These are phyloP conservation scores for Oryza coarctata DNA, from an alignment of 176 grass and related monocot genomes.

Conservation along the genomic window DNA sequence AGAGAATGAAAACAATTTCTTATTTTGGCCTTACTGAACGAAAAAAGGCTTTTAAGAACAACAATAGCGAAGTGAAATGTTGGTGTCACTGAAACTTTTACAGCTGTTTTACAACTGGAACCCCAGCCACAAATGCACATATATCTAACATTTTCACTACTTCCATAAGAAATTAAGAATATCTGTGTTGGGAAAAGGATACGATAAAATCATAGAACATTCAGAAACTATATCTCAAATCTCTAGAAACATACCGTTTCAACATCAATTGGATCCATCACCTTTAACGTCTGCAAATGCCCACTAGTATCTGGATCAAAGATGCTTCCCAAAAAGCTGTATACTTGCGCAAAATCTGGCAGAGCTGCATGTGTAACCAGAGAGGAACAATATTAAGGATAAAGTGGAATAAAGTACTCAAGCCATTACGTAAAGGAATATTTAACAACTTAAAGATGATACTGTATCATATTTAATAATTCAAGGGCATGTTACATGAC, in stretches of 20 bases:
- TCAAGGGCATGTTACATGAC: not conserved
- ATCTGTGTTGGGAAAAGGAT: not conserved
- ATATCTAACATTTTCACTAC: not conserved
- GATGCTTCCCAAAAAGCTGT: conserved; percentile 85
- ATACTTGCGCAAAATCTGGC: conserved; percentile 96
- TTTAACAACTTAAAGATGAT: not conserved
- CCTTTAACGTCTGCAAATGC: conserved; percentile 81
- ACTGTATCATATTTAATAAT: not conserved
- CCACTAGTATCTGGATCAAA: conserved; percentile 87
- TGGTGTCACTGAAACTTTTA: not conserved
- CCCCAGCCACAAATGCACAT: not conserved
- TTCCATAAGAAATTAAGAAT: not conserved
- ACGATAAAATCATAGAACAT: not conserved
- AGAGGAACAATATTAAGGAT: conserved; percentile 29
- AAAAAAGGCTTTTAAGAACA: not conserved
- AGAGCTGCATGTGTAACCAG: conserved; percentile 46
- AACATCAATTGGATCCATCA: conserved; percentile 87
- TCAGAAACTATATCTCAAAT: not conserved
- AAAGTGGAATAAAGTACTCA: conserved; percentile 8
- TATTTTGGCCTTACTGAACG: not conserved
- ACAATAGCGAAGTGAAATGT: not conserved
- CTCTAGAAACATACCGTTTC: conserved; percentile 64
- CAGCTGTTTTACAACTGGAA: not conserved
- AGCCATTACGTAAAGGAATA: not conserved
- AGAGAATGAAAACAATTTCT: not conserved